Percentiles rank a stretch among this genome's conserved stretches.
These are phyloP conservation scores for Chalciporus chontae DNA, from an alignment of 768 basidiomycete genomes.

Conservation along the genomic window DNA sequence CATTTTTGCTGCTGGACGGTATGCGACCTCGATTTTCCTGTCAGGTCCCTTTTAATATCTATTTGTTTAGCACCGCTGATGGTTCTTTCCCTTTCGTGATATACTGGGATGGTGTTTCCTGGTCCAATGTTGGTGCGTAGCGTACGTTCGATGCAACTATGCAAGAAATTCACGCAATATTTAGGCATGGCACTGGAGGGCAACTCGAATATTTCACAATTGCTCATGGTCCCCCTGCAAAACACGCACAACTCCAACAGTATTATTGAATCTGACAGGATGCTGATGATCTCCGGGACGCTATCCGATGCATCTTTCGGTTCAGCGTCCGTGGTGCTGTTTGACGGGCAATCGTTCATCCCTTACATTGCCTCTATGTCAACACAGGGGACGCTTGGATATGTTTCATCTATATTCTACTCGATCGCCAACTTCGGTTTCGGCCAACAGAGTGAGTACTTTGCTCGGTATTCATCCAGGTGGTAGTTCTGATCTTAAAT, in stretches of 20 bases:
- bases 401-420: constrained; percentile 76
- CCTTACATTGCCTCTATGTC: constrained; percentile 78
- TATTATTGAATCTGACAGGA: constrained; percentile 77
- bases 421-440: constrained; percentile 80
- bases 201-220: constrained; percentile 69
- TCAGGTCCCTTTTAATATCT: neutral
- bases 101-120: constrained; percentile 81
- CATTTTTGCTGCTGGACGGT: constrained; percentile 89
- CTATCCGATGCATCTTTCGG: constrained; percentile 69
- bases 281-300: constrained; percentile 85
- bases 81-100: constrained; percentile 67
- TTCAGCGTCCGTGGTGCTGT: constrained; percentile 80
- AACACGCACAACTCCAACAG: constrained; percentile 67
- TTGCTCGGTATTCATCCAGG: neutral
- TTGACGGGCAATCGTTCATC: constrained; percentile 76
- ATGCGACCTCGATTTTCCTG: constrained; percentile 26
- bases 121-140: constrained; percentile 62
- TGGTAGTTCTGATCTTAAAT: constrained; percentile 2
- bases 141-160: neutral
- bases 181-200: constrained; percentile 54
- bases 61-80: constrained; percentile 44
- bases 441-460: constrained; percentile 56
- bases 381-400: constrained; percentile 62
- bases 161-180: neutral
- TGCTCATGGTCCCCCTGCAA: constrained; percentile 87